Evolutionary conservation across 1,284 basidiomycete genomes (phyloP).

Genomic region (Pseudozyma pruni): DNA sequence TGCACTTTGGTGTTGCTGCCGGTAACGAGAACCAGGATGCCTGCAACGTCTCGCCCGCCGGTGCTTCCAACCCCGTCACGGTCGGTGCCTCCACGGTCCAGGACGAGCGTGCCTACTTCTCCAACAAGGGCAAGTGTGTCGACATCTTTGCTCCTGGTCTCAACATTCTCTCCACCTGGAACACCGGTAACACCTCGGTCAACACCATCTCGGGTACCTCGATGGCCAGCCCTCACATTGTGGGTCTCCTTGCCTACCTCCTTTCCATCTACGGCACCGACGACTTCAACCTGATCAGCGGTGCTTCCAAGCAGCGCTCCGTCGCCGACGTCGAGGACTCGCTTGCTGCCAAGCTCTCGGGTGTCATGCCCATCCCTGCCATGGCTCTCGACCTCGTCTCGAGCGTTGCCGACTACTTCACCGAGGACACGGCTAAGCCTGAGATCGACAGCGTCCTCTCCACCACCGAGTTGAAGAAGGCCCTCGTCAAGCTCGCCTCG

Average conservation of each 20-base stretch:
- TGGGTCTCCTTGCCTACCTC: constrained; percentile 70
- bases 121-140: constrained; percentile 74
- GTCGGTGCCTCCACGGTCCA: constrained; percentile 73
- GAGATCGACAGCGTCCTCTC: constrained; percentile 69
- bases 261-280: constrained; percentile 73
- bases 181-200: constrained; percentile 70
- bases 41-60: constrained; percentile 83
- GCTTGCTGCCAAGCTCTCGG: constrained; percentile 61
- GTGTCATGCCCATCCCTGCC: constrained; percentile 53
- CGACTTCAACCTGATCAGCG: constrained; percentile 50
- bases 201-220: constrained; percentile 78
- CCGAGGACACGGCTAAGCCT: constrained; percentile 51
- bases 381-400: constrained; percentile 58
- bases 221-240: constrained; percentile 74
- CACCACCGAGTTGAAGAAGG: constrained; percentile 79
- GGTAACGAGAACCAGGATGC: constrained; percentile 80
- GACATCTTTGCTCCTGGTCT: constrained; percentile 85
- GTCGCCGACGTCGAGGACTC: constrained; percentile 39
- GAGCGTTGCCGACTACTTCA: constrained; percentile 54
- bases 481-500: constrained; percentile 76
- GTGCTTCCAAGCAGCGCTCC: constrained; percentile 29
- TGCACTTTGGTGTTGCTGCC: constrained; percentile 83
- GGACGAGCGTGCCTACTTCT: constrained; percentile 88
- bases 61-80: constrained; percentile 76
- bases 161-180: constrained; percentile 74